Evolutionary conservation across 495 filamentous ascomycete species (phyloP).

Genomic region (Talaromyces adpressus): DNA sequence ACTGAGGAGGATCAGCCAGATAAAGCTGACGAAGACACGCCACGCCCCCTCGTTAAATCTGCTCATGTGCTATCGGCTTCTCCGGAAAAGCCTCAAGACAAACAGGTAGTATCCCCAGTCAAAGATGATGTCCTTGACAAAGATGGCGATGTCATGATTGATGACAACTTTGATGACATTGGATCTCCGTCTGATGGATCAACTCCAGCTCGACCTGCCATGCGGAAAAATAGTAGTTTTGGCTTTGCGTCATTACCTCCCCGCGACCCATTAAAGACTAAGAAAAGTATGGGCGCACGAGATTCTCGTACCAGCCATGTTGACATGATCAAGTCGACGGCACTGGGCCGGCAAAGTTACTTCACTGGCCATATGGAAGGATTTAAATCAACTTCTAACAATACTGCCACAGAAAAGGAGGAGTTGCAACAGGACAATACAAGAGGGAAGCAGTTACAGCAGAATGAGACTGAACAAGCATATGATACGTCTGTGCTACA

Average conservation of each 20-base stretch:
- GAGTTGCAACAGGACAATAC: slow-evolving; percentile 34
- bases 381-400: slow-evolving; percentile 20
- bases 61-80: slow-evolving; percentile 7
- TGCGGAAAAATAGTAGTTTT: slow-evolving; percentile 81
- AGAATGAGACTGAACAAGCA: slow-evolving; percentile 28
- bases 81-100: slow-evolving; percentile 14
- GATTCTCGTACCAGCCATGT: slow-evolving; percentile 75
- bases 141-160: slow-evolving; percentile 44
- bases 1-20: slow-evolving; percentile 19
- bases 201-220: slow-evolving; percentile 51
- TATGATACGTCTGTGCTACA: slow-evolving; percentile 48
- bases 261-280: slow-evolving; percentile 69
- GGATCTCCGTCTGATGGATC: slow-evolving; percentile 57
- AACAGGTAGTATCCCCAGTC: slow-evolving; percentile 9
- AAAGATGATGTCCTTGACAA: slow-evolving; percentile 7
- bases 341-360: slow-evolving; percentile 42
- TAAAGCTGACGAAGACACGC: slow-evolving; percentile 11
- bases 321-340: slow-evolving; percentile 51
- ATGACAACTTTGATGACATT: slow-evolving; percentile 45
- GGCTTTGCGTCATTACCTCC: slow-evolving; percentile 89
- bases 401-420: slow-evolving; percentile 15
- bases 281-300: slow-evolving; percentile 71
- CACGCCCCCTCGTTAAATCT: slow-evolving; percentile 12
- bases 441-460: slow-evolving; percentile 32
- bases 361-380: slow-evolving; percentile 46